Evolutionary conservation across 441 rosid species (phyloP).

Genomic region (Pelargonium myrrhifolium): DNA sequence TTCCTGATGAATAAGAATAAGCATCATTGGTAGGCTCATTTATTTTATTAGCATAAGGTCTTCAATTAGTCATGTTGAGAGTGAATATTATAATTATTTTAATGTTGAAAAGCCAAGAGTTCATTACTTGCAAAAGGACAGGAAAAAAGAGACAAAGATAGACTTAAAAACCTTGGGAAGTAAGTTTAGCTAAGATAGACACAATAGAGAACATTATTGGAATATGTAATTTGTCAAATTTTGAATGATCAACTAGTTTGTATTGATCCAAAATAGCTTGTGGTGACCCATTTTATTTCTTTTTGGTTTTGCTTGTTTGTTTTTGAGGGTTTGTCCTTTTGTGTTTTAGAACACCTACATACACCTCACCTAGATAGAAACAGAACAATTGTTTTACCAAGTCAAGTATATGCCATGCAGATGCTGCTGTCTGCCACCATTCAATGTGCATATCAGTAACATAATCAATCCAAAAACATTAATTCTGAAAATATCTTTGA

Average conservation of each 20-base stretch:
- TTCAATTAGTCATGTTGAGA: neutral
- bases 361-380: conserved; percentile 3
- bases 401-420: neutral
- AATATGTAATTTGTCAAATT: neutral
- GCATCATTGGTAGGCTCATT: neutral
- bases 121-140: neutral
- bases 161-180: neutral
- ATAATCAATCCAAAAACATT: neutral
- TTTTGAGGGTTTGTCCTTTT: neutral
- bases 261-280: neutral
- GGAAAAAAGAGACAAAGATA: neutral
- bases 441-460: neutral
- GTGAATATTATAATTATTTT: neutral
- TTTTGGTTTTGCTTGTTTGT: neutral
- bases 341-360: neutral
- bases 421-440: neutral
- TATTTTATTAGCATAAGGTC: neutral
- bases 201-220: neutral
- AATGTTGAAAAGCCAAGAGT: neutral
- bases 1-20: neutral
- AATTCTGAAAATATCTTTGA: too few species aligned
- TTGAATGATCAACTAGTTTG: neutral
- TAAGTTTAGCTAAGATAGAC: neutral
- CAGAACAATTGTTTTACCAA: neutral
- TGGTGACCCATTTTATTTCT: neutral